A percentile compares a stretch with the other conserved stretches of the same genome.
phyloP scores from a whole-genome alignment of 148 eudicot genomes.

The Rhododendron griersonianum region DNA sequence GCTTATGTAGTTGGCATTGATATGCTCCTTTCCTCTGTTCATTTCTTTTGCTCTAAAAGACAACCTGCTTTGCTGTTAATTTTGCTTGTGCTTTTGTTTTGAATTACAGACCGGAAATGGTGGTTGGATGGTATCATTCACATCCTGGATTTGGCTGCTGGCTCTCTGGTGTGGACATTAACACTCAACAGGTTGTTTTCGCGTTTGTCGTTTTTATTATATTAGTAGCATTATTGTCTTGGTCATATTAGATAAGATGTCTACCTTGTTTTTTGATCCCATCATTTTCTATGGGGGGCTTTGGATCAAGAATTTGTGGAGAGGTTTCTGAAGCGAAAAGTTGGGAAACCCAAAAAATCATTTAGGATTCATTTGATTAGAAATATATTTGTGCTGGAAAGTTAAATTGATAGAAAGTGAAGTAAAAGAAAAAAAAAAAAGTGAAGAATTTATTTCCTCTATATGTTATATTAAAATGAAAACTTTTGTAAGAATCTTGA shows the following conservation, averaged over 20 bases:
- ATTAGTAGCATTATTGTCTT: not conserved
- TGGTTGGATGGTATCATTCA: slow-evolving; percentile 86
- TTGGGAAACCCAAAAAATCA: not conserved
- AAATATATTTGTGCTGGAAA: no score
- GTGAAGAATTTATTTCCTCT: no score
- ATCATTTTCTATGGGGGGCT: not conserved
- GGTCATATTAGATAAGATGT: no score
- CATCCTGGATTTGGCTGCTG: slow-evolving; percentile 97
- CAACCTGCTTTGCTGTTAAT: not conserved
- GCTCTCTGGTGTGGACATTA: slow-evolving; percentile 93
- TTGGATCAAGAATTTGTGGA: not conserved
- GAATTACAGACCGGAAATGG: slow-evolving; percentile 72
- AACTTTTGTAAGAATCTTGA: no score
- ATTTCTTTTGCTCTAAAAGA: not conserved
- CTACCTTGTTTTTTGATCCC: no score
- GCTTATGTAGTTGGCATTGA: not conserved
- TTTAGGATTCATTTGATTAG: not conserved
- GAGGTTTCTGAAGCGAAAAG: not conserved
- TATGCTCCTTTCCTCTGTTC: not conserved
- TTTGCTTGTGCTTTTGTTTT: slow-evolving; percentile 7
- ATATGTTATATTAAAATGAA: no score
- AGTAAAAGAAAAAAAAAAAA: no score
- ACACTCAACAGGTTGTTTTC: slow-evolving; percentile 67
- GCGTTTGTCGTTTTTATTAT: not conserved
- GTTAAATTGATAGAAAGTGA: no score